These are phyloP conservation scores for Mycena belliarum DNA, from an alignment of 768 basidiomycete species.

Conservation along the genomic window DNA sequence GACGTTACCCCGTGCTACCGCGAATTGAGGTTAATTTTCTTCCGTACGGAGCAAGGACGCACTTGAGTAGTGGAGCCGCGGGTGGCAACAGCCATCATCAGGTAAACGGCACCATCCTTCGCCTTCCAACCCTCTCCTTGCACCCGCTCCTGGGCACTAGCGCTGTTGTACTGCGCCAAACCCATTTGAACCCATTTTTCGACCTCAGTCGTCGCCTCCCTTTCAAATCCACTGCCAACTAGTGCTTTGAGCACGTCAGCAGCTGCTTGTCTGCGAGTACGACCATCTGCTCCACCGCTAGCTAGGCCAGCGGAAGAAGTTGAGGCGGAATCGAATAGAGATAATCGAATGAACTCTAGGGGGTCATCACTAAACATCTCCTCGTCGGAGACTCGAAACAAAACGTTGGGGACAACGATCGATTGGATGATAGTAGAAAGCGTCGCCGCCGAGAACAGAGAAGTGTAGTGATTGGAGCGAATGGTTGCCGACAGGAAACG, in stretches of 20 bases:
- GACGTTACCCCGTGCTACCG: slow-evolving; percentile 88
- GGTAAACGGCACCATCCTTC: slow-evolving; percentile 92
- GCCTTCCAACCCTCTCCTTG: slow-evolving; percentile 74
- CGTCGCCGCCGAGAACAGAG: slow-evolving; percentile 82
- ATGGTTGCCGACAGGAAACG: slow-evolving; percentile 92
- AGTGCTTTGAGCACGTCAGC: slow-evolving; percentile 94
- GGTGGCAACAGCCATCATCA: slow-evolving; percentile 92
- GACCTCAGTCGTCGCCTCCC: slow-evolving; percentile 85
- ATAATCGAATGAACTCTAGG: slow-evolving; percentile 80
- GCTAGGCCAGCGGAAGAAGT: slow-evolving; percentile 47
- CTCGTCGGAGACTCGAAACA: slow-evolving; percentile 82
- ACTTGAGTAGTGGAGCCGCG: slow-evolving; percentile 86
- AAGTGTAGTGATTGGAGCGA: slow-evolving; percentile 80
- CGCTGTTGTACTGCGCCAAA: slow-evolving; percentile 59
- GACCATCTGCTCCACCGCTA: slow-evolving; percentile 55
- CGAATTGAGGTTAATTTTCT: neutral
- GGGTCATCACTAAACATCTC: slow-evolving; percentile 99
- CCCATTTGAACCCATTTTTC: slow-evolving; percentile 81
- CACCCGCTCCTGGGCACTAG: slow-evolving; percentile 39
- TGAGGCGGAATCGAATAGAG: slow-evolving; percentile 63
- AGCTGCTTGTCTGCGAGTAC: slow-evolving; percentile 89
- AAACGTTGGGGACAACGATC: slow-evolving; percentile 92
- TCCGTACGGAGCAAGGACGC: slow-evolving; percentile 21
- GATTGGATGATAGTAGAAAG: slow-evolving; percentile 83
- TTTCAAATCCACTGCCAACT: slow-evolving; percentile 77